These are phyloP conservation scores for Terana coerulea DNA, from an alignment of 768 basidiomycete species.

Conservation along the genomic window DNA sequence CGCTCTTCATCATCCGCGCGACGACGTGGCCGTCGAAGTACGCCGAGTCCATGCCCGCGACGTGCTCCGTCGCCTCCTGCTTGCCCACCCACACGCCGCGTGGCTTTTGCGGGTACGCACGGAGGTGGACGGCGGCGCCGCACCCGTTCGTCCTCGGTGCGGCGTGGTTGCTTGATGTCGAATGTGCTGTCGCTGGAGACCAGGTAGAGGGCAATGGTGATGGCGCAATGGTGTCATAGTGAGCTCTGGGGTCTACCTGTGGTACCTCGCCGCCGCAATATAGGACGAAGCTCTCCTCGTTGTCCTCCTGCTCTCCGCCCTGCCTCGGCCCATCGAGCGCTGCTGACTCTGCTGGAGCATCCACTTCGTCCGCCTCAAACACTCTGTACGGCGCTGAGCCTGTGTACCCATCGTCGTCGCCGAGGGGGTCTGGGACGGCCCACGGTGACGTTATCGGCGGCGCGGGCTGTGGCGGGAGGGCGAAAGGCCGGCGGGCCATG, in stretches of 20 bases:
- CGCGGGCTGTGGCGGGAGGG: neutral
- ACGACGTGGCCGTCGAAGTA: conserved; percentile 54
- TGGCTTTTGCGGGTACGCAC: conserved; percentile 48
- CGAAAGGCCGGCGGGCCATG: conserved; percentile 8
- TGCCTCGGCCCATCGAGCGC: conserved; percentile 8
- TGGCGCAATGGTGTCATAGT: conserved; percentile 26
- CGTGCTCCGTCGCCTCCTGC: conserved; percentile 45
- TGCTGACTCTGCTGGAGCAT: neutral
- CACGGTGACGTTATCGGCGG: conserved; percentile 2
- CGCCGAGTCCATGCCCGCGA: conserved; percentile 50
- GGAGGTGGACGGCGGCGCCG: conserved; percentile 55
- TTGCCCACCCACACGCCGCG: conserved; percentile 59
- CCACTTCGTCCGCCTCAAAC: neutral
- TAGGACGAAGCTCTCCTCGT: conserved; percentile 30
- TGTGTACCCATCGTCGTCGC: neutral
- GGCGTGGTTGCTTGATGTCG: conserved; percentile 15
- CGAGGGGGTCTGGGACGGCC: neutral
- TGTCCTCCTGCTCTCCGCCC: conserved; percentile 20
- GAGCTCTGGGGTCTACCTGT: conserved; percentile 1
- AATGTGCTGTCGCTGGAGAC: conserved; percentile 13
- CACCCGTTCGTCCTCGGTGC: conserved; percentile 49
- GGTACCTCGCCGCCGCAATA: conserved; percentile 34
- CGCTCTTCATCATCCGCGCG: conserved; percentile 47
- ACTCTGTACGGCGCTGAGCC: neutral
- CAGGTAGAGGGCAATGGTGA: conserved; percentile 31